Conservation (phyloP, 495 filamentous ascomycete genomes). For the Hamigera avellanea region DNA sequence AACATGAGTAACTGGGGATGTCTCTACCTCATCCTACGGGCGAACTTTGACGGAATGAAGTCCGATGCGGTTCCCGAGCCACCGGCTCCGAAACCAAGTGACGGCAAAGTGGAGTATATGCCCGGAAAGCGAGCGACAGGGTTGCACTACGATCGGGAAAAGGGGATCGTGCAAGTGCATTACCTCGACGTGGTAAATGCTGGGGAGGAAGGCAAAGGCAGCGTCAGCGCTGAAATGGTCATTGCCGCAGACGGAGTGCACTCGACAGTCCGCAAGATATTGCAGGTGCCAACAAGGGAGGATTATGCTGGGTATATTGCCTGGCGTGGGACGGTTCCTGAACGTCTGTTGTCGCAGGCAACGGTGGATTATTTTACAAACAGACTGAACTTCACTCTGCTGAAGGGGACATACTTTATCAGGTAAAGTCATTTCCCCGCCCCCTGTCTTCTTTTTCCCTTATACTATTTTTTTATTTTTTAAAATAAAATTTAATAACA, state of each 20-base stretch:
- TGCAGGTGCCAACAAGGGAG: conserved; percentile 3
- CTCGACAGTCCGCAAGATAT: conserved; percentile 7
- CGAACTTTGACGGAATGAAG: conserved; percentile 11
- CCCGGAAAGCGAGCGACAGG: conserved; percentile 5
- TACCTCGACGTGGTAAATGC: conserved; percentile 4
- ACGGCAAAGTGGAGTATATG: background rate
- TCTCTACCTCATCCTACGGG: conserved; percentile 14
- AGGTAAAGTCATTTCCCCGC: too few relatives aligned
- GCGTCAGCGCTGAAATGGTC: conserved; percentile 13
- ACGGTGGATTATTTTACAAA: conserved; percentile 8
- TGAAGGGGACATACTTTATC: conserved; percentile 28
- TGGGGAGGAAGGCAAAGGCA: background rate
- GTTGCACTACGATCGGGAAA: background rate
- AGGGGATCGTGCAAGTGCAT: background rate
- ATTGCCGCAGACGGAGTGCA: conserved; percentile 14
- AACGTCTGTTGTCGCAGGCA: conserved; percentile 20
- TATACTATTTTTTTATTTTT: too few relatives aligned
- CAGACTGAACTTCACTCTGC: conserved; percentile 31
- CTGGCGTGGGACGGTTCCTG: conserved; percentile 38
- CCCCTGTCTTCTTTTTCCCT: too few relatives aligned
- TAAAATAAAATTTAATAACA: too few relatives aligned
- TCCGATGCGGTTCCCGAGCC: conserved; percentile 3
- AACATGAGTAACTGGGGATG: conserved; percentile 15
- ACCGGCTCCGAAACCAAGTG: background rate
- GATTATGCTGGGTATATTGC: conserved; percentile 37